A percentile compares a stretch with the other conserved stretches of the same genome.
These are phyloP conservation scores for Hypoxylon sp. DNA, from an alignment of 2,329 filamentous ascomycete species.

Conservation along the genomic window DNA sequence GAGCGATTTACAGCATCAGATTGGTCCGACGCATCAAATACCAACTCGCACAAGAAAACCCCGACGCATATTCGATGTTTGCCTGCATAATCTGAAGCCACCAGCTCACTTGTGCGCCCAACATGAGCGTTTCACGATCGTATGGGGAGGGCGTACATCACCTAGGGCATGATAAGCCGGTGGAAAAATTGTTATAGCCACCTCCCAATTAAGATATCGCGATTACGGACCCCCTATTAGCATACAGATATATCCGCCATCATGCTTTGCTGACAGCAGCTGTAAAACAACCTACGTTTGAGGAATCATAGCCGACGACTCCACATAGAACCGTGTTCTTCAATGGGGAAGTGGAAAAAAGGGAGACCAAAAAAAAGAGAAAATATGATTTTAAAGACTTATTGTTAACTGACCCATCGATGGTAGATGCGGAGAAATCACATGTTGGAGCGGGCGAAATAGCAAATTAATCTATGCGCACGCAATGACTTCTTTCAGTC, in stretches of 20 bases:
- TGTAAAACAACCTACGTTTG: neutral
- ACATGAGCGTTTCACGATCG: constrained; percentile 30
- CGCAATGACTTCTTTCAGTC: neutral
- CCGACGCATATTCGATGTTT: constrained; percentile 37
- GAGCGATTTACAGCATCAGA: constrained; percentile 19
- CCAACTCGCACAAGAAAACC: constrained; percentile 33
- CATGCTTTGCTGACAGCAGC: neutral
- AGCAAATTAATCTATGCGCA: neutral
- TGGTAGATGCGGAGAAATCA: neutral
- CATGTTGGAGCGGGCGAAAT: neutral
- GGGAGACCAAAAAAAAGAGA: neutral
- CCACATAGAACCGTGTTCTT: neutral
- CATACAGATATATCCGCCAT: neutral
- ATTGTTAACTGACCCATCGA: neutral
- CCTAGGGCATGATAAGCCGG: neutral
- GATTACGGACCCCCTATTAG: neutral
- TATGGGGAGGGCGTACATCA: neutral
- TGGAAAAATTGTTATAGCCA: neutral
- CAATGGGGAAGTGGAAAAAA: neutral
- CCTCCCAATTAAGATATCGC: neutral
- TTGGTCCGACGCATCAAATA: constrained; percentile 27
- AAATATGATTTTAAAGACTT: neutral
- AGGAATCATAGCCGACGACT: neutral
- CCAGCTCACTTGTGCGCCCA: constrained; percentile 30
- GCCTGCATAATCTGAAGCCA: constrained; percentile 39